Percentiles rank a stretch among this genome's conserved stretches.
Evolutionary conservation across 768 basidiomycete species (phyloP).

Genomic region (Hericium alpestre): DNA sequence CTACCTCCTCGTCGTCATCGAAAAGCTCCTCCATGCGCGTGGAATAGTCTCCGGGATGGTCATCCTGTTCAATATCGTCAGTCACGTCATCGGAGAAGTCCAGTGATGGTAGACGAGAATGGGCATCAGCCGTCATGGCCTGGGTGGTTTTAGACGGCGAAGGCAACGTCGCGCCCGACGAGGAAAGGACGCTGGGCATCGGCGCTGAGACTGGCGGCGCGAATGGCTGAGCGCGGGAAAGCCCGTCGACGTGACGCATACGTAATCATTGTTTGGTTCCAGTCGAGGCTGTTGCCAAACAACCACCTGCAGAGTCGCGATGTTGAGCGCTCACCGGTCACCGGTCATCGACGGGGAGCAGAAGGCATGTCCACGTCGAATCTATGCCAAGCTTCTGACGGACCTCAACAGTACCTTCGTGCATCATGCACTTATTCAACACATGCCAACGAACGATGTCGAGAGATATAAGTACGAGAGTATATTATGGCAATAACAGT

Average conservation of each 20-base stretch:
- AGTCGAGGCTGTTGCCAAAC: neutral
- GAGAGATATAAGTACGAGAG: constrained; percentile 8
- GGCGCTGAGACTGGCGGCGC: neutral
- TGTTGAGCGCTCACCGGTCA: too few relatives aligned
- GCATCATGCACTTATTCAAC: neutral
- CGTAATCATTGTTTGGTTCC: neutral
- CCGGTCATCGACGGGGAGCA: too few relatives aligned
- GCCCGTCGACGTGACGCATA: neutral
- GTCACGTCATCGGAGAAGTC: constrained; percentile 28
- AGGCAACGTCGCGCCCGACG: neutral
- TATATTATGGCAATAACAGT: constrained; percentile 14
- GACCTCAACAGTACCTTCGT: too few relatives aligned
- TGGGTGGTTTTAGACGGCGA: neutral
- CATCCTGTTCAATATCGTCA: constrained; percentile 33
- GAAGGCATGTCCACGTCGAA: too few relatives aligned
- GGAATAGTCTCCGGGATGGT: constrained; percentile 47
- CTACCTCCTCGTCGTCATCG: constrained; percentile 24
- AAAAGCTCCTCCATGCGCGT: constrained; percentile 61
- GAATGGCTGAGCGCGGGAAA: neutral
- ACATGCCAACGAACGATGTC: neutral
- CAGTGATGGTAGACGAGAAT: constrained; percentile 12
- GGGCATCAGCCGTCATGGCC: constrained; percentile 3
- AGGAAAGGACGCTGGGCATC: neutral
- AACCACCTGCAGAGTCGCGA: neutral
- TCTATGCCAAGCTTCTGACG: too few relatives aligned